Base-by-base conservation (phyloP, 345 rosid species). In the Rhodamnia argentea region DNA sequence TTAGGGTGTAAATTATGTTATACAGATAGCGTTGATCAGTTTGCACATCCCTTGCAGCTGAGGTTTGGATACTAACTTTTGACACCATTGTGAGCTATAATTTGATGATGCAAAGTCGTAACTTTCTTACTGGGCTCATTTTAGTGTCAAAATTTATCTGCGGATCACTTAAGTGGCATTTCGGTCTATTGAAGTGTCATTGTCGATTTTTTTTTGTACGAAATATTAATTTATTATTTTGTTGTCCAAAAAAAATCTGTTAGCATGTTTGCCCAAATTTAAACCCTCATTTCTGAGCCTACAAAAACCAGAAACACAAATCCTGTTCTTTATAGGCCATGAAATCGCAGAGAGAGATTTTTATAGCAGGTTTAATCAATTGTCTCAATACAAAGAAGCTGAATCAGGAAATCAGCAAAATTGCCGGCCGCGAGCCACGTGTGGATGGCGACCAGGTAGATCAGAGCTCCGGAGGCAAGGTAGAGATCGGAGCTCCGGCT, bases 241-340 rank as follows among this genome's bases (percentile, higher is more conserved):
- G 14, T 13, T 18, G 18, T 5, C 37, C 16, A 7, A 13, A 5
- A 2, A 1, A 52, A 14, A 4, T 59, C 15, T 27, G 29, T 59
- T 26, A 29, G 13, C 55, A 13, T 14, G 54, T 95, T 5, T 98
- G 98, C 5, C 93, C 97, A 4, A 95, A 93, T 52, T 98, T 87
- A 1, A 97, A 93, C 87, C 95, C 98, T 26, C 95, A 91, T 82
- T 96, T 97, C 58, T 93, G 98, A 26, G 95, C 97, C 97, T 93
- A 62, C 0, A 42, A 56, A 5, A 76, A 78, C 4, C 37, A 2
- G 81, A 15, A 23, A 7, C 13, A 13, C 82, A 7, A 40, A 6
- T 6, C 7, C 20, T 18, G 0, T 23, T 51, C 29, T 54, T 54
- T 42, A 47, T 16, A 53, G 44, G 37, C 29, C 27, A 24, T 58